phyloP scores from a whole-genome alignment of 2,329 filamentous ascomycete species.

The Mycosphaerella arachidis region DNA sequence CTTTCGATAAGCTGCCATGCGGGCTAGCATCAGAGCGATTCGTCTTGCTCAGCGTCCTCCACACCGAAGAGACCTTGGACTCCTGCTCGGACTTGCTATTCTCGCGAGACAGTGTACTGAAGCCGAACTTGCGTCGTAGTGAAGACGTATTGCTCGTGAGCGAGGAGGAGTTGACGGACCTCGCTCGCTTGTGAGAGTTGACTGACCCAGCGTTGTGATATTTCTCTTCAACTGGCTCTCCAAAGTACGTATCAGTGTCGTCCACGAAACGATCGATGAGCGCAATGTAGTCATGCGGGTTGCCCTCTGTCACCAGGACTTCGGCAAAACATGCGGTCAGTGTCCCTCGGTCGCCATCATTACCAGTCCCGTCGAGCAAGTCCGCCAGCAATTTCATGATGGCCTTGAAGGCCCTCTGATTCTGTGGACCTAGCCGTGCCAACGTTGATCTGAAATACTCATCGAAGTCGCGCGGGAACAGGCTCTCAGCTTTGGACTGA shows the following conservation, averaged over 20 bases:
- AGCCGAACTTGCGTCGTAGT: slow-evolving; percentile 75
- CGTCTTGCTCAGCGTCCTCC: slow-evolving; percentile 84
- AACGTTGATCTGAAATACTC: slow-evolving; percentile 53
- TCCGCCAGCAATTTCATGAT: slow-evolving; percentile 83
- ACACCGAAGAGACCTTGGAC: slow-evolving; percentile 70
- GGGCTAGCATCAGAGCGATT: slow-evolving; percentile 58
- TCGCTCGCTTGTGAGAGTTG: slow-evolving; percentile 45
- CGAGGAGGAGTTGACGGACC: slow-evolving; percentile 65
- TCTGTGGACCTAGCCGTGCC: slow-evolving; percentile 53
- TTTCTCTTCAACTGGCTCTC: slow-evolving; percentile 48
- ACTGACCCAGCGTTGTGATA: slow-evolving; percentile 21
- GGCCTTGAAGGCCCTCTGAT: slow-evolving; percentile 71
- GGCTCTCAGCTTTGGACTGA: slow-evolving; percentile 59
- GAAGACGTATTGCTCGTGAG: slow-evolving; percentile 83
- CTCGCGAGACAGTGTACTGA: slow-evolving; percentile 67
- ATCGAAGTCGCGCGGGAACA: slow-evolving; percentile 67
- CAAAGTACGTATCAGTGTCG: slow-evolving; percentile 84
- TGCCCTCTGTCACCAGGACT: slow-evolving; percentile 71
- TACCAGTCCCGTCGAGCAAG: slow-evolving; percentile 81
- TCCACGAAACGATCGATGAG: slow-evolving; percentile 83
- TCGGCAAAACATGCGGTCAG: slow-evolving; percentile 86
- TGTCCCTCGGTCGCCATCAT: slow-evolving; percentile 84
- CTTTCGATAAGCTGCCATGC: slow-evolving; percentile 61
- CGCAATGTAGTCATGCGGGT: slow-evolving; percentile 79
- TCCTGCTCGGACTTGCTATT: slow-evolving; percentile 69